A percentile compares a stretch with the other conserved stretches of the same genome.
These are phyloP conservation scores for Colletotrichum orbiculare DNA, from an alignment of 2,329 filamentous ascomycete genomes.

Conservation along the genomic window DNA sequence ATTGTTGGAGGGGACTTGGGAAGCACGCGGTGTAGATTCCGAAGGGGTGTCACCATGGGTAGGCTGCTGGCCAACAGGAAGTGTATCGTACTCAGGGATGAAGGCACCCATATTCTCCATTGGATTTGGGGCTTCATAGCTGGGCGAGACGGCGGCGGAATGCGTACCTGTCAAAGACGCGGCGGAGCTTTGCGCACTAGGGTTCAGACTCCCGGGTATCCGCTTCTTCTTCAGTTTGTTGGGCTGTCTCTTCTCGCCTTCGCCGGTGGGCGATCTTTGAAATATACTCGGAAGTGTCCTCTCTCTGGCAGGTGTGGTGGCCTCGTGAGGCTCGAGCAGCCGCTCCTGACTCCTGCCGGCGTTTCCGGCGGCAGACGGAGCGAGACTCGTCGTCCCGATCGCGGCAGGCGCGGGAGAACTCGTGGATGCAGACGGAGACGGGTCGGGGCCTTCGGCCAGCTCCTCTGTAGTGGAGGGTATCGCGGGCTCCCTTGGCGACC, in stretches of 20 bases:
- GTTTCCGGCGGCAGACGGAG: slow-evolving; percentile 44
- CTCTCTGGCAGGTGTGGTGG: slow-evolving; percentile 71
- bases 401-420: slow-evolving; percentile 42
- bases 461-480: slow-evolving; percentile 40
- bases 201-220: slow-evolving; percentile 79
- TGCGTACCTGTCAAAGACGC: slow-evolving; percentile 70
- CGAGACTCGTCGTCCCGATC: slow-evolving; percentile 41
- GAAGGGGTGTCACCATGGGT: slow-evolving; percentile 44
- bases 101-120: slow-evolving; percentile 50
- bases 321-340: slow-evolving; percentile 55
- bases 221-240: slow-evolving; percentile 94
- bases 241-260: slow-evolving; percentile 75
- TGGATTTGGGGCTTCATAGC: slow-evolving; percentile 57
- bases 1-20: slow-evolving; percentile 56
- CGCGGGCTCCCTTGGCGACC: slow-evolving; percentile 52
- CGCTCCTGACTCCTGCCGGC: slow-evolving; percentile 62
- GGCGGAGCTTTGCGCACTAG: slow-evolving; percentile 90
- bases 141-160: slow-evolving; percentile 59
- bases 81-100: slow-evolving; percentile 36
- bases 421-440: slow-evolving; percentile 37
- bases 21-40: slow-evolving; percentile 59
- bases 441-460: slow-evolving; percentile 20
- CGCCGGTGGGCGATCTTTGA: slow-evolving; percentile 72
- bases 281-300: slow-evolving; percentile 77
- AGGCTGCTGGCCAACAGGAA: slow-evolving; percentile 14